Conservation (phyloP, 140 eudicot species). For the Cichorium intybus region DNA sequence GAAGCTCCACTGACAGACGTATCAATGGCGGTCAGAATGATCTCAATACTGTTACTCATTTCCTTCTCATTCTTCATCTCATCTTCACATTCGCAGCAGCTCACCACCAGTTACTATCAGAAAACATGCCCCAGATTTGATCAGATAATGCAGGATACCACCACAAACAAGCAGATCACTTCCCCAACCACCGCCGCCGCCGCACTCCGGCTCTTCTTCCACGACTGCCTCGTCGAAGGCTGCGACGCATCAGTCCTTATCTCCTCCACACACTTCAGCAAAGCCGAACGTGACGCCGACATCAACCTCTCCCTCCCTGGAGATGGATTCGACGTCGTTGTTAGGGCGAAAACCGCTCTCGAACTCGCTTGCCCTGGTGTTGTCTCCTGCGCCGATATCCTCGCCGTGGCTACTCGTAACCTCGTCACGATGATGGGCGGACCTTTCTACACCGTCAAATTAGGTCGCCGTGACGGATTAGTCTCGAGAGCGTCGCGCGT, state of each 20-base stretch:
- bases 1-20: background rate
- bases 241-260: slow-evolving; percentile 75
- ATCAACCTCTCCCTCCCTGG: slow-evolving; percentile 82
- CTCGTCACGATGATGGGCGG: slow-evolving; percentile 62
- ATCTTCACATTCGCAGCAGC: slow-evolving; percentile 34
- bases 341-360: slow-evolving; percentile 64
- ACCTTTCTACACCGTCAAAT: slow-evolving; percentile 40
- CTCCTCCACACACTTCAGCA: slow-evolving; percentile 52
- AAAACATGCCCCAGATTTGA: slow-evolving; percentile 67
- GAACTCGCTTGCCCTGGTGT: slow-evolving; percentile 60
- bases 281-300: slow-evolving; percentile 76
- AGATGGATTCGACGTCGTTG: slow-evolving; percentile 67
- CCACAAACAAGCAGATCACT: slow-evolving; percentile 80
- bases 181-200: slow-evolving; percentile 89
- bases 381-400: slow-evolving; percentile 72
- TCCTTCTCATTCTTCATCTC: slow-evolving; percentile 23
- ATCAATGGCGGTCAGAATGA: slow-evolving; percentile 26
- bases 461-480: slow-evolving; percentile 46
- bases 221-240: slow-evolving; percentile 77
- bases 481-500: slow-evolving; percentile 41
- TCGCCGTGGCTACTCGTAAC: slow-evolving; percentile 60
- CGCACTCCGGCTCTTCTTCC: slow-evolving; percentile 78
- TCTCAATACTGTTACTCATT: background rate
- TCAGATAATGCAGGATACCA: slow-evolving; percentile 67
- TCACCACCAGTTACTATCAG: slow-evolving; percentile 47